These are phyloP conservation scores for Trypanosoma congolense DNA, from an alignment of 208 protist species.

Conservation along the genomic window DNA sequence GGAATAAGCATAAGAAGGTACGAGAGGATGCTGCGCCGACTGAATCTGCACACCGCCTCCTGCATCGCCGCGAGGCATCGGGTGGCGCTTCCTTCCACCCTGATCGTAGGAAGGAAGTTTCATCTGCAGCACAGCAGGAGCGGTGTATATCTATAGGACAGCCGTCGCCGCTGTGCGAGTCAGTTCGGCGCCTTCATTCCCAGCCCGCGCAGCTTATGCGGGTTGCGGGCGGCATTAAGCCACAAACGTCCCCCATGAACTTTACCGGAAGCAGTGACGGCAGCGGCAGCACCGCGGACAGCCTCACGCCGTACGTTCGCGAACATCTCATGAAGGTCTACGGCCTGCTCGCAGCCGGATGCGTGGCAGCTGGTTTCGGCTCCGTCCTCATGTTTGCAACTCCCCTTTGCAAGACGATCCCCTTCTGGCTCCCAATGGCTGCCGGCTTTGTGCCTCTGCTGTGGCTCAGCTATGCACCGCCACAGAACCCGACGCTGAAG, in stretches of 20 bases:
- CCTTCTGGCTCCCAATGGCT: slow-evolving; percentile 82
- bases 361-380: slow-evolving; percentile 31
- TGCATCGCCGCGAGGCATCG: not conserved
- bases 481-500: slow-evolving; percentile 63
- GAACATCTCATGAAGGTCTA: slow-evolving; percentile 84
- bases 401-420: slow-evolving; percentile 57
- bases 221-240: slow-evolving; percentile 22
- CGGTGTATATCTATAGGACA: not conserved
- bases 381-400: slow-evolving; percentile 80
- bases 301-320: slow-evolving; percentile 75
- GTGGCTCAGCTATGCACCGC: slow-evolving; percentile 78
- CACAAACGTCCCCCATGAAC: slow-evolving; percentile 38
- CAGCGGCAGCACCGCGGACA: slow-evolving; percentile 55
- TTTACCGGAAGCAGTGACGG: slow-evolving; percentile 25
- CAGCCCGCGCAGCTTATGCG: slow-evolving; percentile 18
- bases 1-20: slow-evolving; percentile 24
- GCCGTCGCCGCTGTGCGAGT: slow-evolving; percentile 5
- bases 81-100: slow-evolving; percentile 15
- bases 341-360: slow-evolving; percentile 55
- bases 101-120: slow-evolving; percentile 7
- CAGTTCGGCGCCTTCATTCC: slow-evolving; percentile 13
- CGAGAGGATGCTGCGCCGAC: slow-evolving; percentile 22
- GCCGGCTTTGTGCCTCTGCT: slow-evolving; percentile 79
- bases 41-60: slow-evolving; percentile 10
- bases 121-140: not conserved